phyloP scores from a whole-genome alignment of 2,329 filamentous ascomycete species.

The Stagonosporopsis rhizophila region DNA sequence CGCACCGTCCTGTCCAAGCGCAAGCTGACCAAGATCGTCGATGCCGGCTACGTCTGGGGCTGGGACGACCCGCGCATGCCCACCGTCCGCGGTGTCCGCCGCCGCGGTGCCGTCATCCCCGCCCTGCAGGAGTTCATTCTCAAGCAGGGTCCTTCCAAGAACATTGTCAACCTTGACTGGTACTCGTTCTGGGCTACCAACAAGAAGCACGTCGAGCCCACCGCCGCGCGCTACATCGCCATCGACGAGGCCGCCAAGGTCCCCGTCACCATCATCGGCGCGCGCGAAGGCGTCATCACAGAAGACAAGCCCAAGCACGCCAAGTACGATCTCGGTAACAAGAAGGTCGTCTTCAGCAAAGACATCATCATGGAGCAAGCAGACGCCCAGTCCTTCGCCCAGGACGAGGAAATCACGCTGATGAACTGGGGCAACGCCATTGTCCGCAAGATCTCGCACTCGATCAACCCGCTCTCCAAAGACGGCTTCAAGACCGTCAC shows the following conservation, averaged over 20 bases:
- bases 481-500: constrained; percentile 63
- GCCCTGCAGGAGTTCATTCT: constrained; percentile 84
- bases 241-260: constrained; percentile 75
- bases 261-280: constrained; percentile 71
- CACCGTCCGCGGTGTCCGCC: constrained; percentile 78
- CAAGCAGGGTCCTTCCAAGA: constrained; percentile 82
- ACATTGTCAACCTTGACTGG: constrained; percentile 87
- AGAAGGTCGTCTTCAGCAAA: constrained; percentile 81
- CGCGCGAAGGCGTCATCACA: constrained; percentile 60
- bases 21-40: constrained; percentile 84
- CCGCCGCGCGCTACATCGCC: constrained; percentile 57
- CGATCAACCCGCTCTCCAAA: constrained; percentile 59
- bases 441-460: constrained; percentile 69
- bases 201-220: constrained; percentile 61
- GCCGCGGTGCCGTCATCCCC: constrained; percentile 79
- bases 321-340: constrained; percentile 88
- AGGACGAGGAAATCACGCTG: constrained; percentile 89
- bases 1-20: constrained; percentile 84
- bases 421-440: constrained; percentile 97
- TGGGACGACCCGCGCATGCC: constrained; percentile 91
- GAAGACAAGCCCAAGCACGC: constrained; percentile 85
- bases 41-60: constrained; percentile 76
- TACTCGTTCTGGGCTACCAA: constrained; percentile 65
- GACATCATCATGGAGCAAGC: constrained; percentile 84
- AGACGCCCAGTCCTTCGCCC: constrained; percentile 80